A percentile compares a stretch with the other conserved stretches of the same genome.
Evolutionary conservation across 257 asterid species (phyloP).

Genomic region (Agastache rugosa): DNA sequence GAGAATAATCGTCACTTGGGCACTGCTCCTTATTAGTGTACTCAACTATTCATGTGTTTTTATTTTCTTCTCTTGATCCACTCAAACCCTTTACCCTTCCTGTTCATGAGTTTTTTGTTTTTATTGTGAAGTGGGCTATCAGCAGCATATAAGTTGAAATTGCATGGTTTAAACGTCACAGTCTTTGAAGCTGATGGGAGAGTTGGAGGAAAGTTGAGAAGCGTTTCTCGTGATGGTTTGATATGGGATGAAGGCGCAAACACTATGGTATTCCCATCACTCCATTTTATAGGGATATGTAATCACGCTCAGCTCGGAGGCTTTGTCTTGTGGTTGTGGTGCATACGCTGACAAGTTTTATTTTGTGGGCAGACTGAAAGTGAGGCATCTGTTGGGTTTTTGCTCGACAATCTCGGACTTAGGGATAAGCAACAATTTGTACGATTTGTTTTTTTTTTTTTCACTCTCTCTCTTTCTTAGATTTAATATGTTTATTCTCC

Average conservation of each 20-base stretch:
- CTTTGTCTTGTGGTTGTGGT: background rate
- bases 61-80: background rate
- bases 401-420: constrained; percentile 83
- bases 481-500: constrained; percentile 12
- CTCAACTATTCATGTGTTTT: background rate
- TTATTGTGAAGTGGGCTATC: constrained; percentile 75
- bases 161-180: constrained; percentile 77
- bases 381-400: constrained; percentile 70
- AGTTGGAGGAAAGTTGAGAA: constrained; percentile 87
- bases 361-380: constrained; percentile 72
- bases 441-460: constrained; percentile 37
- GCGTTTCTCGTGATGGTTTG: constrained; percentile 68
- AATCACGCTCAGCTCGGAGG: constrained; percentile 20
- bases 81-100: background rate
- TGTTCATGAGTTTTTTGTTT: constrained; percentile 4
- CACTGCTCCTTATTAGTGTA: background rate
- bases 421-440: constrained; percentile 85
- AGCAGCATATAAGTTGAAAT: constrained; percentile 89
- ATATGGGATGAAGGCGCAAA: constrained; percentile 98
- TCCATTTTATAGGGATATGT: constrained; percentile 31
- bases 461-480: background rate
- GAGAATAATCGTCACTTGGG: too few relatives aligned
- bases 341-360: constrained; percentile 26
- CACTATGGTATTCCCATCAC: constrained; percentile 68
- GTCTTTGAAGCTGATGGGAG: constrained; percentile 82